Evolutionary conservation across 202 grass and related monocot species (phyloP), one percentile per base, ranked within the genome.

Genomic region (Miscanthus sacchariflorus): DNA sequence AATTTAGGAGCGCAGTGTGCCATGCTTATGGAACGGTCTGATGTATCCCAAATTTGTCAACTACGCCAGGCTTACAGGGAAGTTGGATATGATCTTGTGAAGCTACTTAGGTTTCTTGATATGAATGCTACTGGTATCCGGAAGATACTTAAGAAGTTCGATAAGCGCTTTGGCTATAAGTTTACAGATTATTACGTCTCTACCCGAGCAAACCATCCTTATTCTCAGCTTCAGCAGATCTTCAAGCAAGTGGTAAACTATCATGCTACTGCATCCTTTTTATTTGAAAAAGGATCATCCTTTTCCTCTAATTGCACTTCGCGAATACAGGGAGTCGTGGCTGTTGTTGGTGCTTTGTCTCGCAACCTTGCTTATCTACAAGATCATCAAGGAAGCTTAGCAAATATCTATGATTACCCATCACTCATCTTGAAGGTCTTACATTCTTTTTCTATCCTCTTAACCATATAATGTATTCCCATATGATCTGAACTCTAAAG

Each of bases 201-300:
- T 28, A 98, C 92, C 87, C 92, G 96, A 50, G 88, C 96, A 54
- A 98, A 91, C 54, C 96, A 98, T 85, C 96, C 96, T 36, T 96
- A 93, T 88, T 98, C 96, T 72, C 94, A 95, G 83, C 92, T 98
- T 74, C 94, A 98, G 67, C 94, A 93, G 74, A 92, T 98, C 83
- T 95, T 98, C 78, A 98, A 98, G 83, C 96, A 98, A 93, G 96
- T 98, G 92, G 96, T 98, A 96, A 93, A 64, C 80, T 87, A 13
- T 79, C 67, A 66, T 44, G 14, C 24, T 67, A 33, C 68, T 64
- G 27, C 38, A 50, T 90, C 44, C 61, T 81, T 44, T 87, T 63
- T 39, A 58, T 67, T 42, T 67, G 25, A 85, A 89, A 87, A 28
- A 50, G 5, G 2, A 48, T 40, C 48, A 8, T 72, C 7, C 45